Conservation (phyloP, 2,329 filamentous ascomycete genomes). For the Diaporthe australafricana region DNA sequence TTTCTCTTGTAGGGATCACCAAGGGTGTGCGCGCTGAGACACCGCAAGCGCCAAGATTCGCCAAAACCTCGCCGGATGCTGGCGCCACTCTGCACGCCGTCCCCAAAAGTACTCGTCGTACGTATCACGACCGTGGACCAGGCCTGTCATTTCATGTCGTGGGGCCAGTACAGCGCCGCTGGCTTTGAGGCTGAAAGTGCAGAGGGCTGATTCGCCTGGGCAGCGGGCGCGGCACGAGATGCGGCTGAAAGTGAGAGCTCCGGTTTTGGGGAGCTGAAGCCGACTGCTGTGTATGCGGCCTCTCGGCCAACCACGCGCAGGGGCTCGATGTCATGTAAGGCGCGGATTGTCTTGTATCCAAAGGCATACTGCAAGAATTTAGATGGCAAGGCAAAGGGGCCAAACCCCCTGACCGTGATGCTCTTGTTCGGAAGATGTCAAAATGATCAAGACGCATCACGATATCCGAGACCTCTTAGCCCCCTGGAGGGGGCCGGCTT, state of each 20-base stretch:
- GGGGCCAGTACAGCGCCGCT: not conserved
- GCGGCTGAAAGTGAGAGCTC: slow-evolving; percentile 25
- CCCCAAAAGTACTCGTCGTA: not conserved
- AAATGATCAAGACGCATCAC: not conserved
- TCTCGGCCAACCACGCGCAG: not conserved
- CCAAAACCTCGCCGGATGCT: not conserved
- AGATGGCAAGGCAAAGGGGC: not conserved
- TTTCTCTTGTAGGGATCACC: not conserved
- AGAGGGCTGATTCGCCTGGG: slow-evolving; percentile 24
- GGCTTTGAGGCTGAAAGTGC: slow-evolving; percentile 2
- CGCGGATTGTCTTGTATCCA: not conserved
- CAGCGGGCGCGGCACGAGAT: not conserved
- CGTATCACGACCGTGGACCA: not conserved
- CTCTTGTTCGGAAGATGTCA: not conserved
- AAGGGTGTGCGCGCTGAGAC: not conserved
- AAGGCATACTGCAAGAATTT: not conserved
- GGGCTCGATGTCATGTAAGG: too few species aligned
- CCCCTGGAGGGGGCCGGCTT: not conserved
- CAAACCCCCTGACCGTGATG: not conserved
- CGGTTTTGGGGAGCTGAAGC: not conserved
- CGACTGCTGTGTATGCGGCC: not conserved
- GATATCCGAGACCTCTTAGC: not conserved
- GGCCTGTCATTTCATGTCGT: not conserved
- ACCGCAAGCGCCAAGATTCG: not conserved
- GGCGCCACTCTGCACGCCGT: not conserved